Evolutionary conservation across 805 yeast genomes (phyloP).

Genomic region (Diddensiella transvaalensis): DNA sequence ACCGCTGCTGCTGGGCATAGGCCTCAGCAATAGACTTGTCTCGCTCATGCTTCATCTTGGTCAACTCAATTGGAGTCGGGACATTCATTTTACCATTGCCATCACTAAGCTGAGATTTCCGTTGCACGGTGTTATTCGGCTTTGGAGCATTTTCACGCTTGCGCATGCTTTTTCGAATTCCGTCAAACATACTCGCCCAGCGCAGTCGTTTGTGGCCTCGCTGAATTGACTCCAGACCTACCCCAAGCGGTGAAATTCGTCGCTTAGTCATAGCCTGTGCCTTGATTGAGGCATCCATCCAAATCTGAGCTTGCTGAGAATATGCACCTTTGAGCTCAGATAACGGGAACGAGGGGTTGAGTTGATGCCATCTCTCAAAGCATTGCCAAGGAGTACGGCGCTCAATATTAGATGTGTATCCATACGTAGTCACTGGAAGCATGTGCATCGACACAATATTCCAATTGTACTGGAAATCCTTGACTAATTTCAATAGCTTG

Average conservation of each 20-base stretch:
- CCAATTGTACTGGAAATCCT: conserved; percentile 91
- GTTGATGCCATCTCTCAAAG: conserved; percentile 90
- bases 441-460: conserved; percentile 80
- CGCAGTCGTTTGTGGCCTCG: conserved; percentile 86
- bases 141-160: conserved; percentile 77
- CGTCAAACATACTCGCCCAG: conserved; percentile 98
- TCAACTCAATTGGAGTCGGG: conserved; percentile 80
- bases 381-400: conserved; percentile 99
- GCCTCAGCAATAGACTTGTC: conserved; percentile 78
- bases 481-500: conserved; percentile 70
- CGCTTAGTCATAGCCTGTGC: conserved; percentile 86
- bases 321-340: conserved; percentile 84
- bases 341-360: conserved; percentile 83
- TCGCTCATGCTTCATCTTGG: conserved; percentile 70
- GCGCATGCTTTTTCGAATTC: conserved; percentile 82
- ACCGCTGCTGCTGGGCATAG: conserved; percentile 31
- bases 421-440: conserved; percentile 59
- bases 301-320: conserved; percentile 77
- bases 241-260: conserved; percentile 87
- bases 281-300: conserved; percentile 89
- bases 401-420: conserved; percentile 83
- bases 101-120: conserved; percentile 33
- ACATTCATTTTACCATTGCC: conserved; percentile 35
- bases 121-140: conserved; percentile 45
- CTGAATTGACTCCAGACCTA: conserved; percentile 88